Evolutionary conservation across 1,284 basidiomycete species (phyloP), one percentile per base, ranked within the genome.

Genomic region (Trichosporon coremiiforme): DNA sequence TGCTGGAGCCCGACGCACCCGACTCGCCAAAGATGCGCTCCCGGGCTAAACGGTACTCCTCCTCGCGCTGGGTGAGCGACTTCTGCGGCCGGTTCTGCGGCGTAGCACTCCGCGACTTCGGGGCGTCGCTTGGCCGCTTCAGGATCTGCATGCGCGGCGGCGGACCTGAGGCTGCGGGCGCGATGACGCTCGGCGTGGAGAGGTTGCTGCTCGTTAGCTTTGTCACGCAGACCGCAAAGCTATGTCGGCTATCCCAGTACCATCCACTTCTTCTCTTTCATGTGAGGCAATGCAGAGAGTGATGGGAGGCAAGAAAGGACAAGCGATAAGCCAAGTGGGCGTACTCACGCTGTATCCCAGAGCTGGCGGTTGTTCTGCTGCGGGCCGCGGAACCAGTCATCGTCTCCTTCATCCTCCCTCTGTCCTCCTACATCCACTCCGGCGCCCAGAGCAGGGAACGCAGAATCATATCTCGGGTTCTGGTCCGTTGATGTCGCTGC

Each of bases 341-440:
- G 29, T 5, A 74, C 73, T 70, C 73, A 74, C 73, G 73, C 73
- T 12, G 57, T 69, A 29, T 74, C 73, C 73, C 73, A 74, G 41
- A 74, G 70, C 69, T 74, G 70, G 10, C 73, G 73, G 53, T 74
- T 74, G 6, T 63, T 65, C 20, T 64, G 50, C 20, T 38, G 67
- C 65, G 57, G 25, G 0, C 67, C 67, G 25, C 71, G 65, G 62
- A 74, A 74, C 73, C 73, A 74, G 35, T 74, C 73, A 53, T 72
- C 71, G 3, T 67, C 71, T 10, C 65, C 68, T 22, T 36, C 65
- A 15, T 33, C 31, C 15, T 60, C 57, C 31, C n/a, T 29, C 31
- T 15, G n/a, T n/a, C n/a, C n/a, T n/a, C n/a, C n/a, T n/a, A n/a
- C 57, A 6, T 1, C 25, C 1, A 10, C 55, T 5, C 25, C 57